A percentile compares a stretch with the other conserved stretches of the same genome.
Evolutionary conservation across 139 green algal genomes (phyloP).

Genomic region (Micractinium conductrix): DNA sequence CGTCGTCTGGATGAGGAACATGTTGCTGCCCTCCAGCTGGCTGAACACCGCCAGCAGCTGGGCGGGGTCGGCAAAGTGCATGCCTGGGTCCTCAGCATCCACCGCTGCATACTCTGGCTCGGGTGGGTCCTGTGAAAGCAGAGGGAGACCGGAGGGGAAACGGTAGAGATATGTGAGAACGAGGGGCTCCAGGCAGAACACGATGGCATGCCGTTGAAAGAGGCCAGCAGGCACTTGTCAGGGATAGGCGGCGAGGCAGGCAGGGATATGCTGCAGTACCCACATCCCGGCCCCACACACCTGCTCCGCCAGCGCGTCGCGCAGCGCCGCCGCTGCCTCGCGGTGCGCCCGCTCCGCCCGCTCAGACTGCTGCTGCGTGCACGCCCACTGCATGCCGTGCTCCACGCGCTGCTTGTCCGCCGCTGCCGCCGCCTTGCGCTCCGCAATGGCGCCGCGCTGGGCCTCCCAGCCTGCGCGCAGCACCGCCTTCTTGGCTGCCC

Average conservation of each 20-base stretch:
- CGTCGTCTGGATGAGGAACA: slow-evolving; percentile 93
- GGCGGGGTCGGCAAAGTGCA: slow-evolving; percentile 77
- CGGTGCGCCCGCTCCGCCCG: slow-evolving; percentile 64
- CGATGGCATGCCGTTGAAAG: background rate
- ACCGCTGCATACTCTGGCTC: slow-evolving; percentile 21
- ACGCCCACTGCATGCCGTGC: slow-evolving; percentile 38
- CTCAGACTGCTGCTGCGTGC: slow-evolving; percentile 85
- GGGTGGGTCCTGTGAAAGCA: slow-evolving; percentile 30
- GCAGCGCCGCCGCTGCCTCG: slow-evolving; percentile 49
- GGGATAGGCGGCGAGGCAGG: too few relatives aligned
- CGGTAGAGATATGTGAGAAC: too few relatives aligned
- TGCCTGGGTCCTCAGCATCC: slow-evolving; percentile 65
- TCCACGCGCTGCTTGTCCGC: slow-evolving; percentile 45
- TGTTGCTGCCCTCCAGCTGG: slow-evolving; percentile 89
- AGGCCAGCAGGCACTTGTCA: background rate
- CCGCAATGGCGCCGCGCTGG: slow-evolving; percentile 56
- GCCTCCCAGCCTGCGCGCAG: slow-evolving; percentile 63
- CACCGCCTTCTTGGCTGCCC: slow-evolving; percentile 34
- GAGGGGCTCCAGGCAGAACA: background rate
- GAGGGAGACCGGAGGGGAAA: too few relatives aligned
- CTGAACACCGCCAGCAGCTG: slow-evolving; percentile 82
- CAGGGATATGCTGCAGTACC: too few relatives aligned
- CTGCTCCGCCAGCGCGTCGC: slow-evolving; percentile 58
- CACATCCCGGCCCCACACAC: too few relatives aligned
- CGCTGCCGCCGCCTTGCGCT: slow-evolving; percentile 51